Conservation (phyloP, 2,329 filamentous ascomycete genomes). For the Diaporthe eres region DNA sequence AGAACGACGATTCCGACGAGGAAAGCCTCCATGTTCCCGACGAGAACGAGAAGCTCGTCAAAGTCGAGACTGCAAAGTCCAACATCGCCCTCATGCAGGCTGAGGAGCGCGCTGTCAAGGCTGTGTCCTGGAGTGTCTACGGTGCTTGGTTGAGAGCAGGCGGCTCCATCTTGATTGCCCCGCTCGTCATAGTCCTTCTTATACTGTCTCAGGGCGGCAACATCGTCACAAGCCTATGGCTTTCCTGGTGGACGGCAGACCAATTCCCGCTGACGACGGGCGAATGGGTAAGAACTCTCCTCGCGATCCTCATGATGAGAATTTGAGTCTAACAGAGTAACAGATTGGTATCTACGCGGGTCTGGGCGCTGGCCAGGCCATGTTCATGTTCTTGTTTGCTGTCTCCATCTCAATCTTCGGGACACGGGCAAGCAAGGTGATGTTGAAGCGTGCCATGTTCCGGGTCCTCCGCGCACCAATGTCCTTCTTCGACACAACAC, state of each 20-base stretch:
- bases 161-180: constrained; percentile 77
- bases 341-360: constrained; percentile 80
- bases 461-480: constrained; percentile 80
- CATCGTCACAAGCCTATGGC: constrained; percentile 90
- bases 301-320: no score
- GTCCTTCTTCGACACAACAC: constrained; percentile 98
- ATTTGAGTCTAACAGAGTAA: neutral
- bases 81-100: constrained; percentile 76
- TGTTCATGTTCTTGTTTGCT: constrained; percentile 86
- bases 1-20: neutral
- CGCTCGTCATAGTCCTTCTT: constrained; percentile 74
- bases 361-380: constrained; percentile 78
- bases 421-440: constrained; percentile 84
- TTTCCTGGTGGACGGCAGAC: constrained; percentile 92
- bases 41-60: constrained; percentile 70
- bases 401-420: constrained; percentile 83
- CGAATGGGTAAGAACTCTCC: constrained; percentile 55
- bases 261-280: constrained; percentile 78
- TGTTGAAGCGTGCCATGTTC: constrained; percentile 85
- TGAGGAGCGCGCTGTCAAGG: constrained; percentile 78
- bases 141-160: constrained; percentile 82
- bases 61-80: constrained; percentile 69
- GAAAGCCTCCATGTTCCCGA: constrained; percentile 67
- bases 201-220: constrained; percentile 85
- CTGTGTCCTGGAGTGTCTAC: constrained; percentile 86